Percentiles rank a stretch among this genome's conserved stretches.
These are phyloP conservation scores for Alectoria sarmentosa DNA, from an alignment of 495 filamentous ascomycete species.

Conservation along the genomic window DNA sequence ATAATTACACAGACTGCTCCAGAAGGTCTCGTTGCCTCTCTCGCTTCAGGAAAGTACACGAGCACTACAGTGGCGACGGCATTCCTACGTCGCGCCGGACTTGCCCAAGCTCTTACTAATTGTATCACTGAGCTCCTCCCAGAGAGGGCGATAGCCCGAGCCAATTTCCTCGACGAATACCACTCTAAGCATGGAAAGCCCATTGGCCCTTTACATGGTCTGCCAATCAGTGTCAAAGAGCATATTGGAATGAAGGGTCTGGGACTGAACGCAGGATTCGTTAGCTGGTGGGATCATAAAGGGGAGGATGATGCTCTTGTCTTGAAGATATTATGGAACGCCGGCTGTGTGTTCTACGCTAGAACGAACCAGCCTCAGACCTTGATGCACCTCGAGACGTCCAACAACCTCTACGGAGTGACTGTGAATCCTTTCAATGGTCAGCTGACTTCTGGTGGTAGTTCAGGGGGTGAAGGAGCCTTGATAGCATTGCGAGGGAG, in stretches of 20 bases:
- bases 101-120: conserved; percentile 40
- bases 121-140: conserved; percentile 36
- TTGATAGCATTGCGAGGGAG: conserved; percentile 33
- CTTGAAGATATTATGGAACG: conserved; percentile 34
- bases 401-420: conserved; percentile 49
- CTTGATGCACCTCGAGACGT: conserved; percentile 46
- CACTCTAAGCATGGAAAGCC: conserved; percentile 25
- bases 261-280: conserved; percentile 25
- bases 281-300: conserved; percentile 26
- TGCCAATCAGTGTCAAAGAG: conserved; percentile 40
- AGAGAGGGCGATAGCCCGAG: conserved; percentile 28
- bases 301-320: conserved; percentile 25
- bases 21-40: conserved; percentile 30
- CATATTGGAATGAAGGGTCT: conserved; percentile 27
- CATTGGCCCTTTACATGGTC: conserved; percentile 37
- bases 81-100: conserved; percentile 39
- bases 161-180: conserved; percentile 32
- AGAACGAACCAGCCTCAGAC: conserved; percentile 53
- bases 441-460: conserved; percentile 45
- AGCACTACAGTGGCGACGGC: conserved; percentile 37
- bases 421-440: conserved; percentile 48
- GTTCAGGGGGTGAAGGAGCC: conserved; percentile 52
- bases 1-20: conserved; percentile 36
- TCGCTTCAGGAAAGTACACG: conserved; percentile 33
- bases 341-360: conserved; percentile 45